Conservation (phyloP, 129 eudicot genomes). For the Helichrysum umbraculigerum region DNA sequence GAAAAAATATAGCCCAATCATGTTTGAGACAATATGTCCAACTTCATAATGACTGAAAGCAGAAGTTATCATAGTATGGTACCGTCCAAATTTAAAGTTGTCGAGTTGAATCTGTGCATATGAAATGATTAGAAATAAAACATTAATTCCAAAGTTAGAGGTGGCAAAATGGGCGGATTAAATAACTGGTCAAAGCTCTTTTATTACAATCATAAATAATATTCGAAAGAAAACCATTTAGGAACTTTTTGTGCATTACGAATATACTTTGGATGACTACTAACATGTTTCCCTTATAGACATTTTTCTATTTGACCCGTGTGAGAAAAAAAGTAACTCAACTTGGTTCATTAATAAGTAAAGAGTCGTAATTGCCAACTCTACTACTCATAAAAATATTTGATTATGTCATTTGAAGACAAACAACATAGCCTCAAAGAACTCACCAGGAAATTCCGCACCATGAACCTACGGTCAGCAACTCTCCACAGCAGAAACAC, state of each 20-base stretch:
- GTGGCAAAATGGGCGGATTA: slow-evolving; percentile 1
- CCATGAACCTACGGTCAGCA: slow-evolving; percentile 61
- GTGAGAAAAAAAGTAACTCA: not conserved
- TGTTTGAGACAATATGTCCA: slow-evolving; percentile 65
- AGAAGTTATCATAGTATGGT: slow-evolving; percentile 77
- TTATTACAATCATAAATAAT: too few relatives aligned
- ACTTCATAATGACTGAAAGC: slow-evolving; percentile 76
- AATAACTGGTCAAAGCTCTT: not conserved
- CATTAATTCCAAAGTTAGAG: not conserved
- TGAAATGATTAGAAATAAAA: not conserved
- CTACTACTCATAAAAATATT: not conserved
- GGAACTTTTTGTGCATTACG: too few relatives aligned
- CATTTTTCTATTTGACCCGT: not conserved
- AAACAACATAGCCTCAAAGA: slow-evolving; percentile 2
- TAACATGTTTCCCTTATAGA: too few relatives aligned
- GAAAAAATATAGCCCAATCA: slow-evolving; percentile 86
- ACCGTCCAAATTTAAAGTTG: slow-evolving; percentile 63
- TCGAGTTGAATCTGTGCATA: slow-evolving; percentile 66
- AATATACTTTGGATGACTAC: not conserved
- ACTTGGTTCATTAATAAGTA: not conserved
- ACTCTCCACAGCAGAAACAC: slow-evolving; percentile 63
- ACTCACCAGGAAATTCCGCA: slow-evolving; percentile 66
- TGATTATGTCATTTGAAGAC: slow-evolving; percentile 3
- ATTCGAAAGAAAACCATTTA: too few relatives aligned
- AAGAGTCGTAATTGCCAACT: not conserved